Conservation (phyloP, 23 red algal species). For the Chondrus crispus region DNA sequence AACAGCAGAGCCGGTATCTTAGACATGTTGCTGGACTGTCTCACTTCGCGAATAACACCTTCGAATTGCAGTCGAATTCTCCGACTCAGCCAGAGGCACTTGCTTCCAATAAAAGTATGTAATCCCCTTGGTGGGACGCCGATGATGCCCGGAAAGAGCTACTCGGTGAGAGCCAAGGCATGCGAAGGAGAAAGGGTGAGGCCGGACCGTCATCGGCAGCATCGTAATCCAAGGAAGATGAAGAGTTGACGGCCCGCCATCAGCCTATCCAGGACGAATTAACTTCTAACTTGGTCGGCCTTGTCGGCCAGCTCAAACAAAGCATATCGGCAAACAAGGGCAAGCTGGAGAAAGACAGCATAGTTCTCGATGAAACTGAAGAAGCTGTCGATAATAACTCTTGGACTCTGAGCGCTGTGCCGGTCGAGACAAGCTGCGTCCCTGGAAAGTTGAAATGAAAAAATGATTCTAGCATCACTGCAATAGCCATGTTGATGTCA, state of each 20-base stretch:
- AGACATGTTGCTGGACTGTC: not conserved
- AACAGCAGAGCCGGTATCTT: slow-evolving; percentile 28
- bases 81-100: too few species aligned
- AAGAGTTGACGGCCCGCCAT: slow-evolving; percentile 51
- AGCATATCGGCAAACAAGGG: slow-evolving; percentile 49
- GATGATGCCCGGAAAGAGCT: slow-evolving; percentile 11
- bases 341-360: slow-evolving; percentile 52
- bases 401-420: too few species aligned
- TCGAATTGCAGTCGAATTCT: too few species aligned
- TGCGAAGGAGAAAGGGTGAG: slow-evolving; percentile 32
- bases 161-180: slow-evolving; percentile 1
- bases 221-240: slow-evolving; percentile 40
- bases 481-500: slow-evolving; percentile 88
- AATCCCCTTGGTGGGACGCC: too few species aligned
- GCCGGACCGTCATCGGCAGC: not conserved
- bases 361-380: slow-evolving; percentile 50
- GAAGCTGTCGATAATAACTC: slow-evolving; percentile 49
- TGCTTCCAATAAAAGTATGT: too few species aligned
- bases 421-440: too few species aligned
- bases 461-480: slow-evolving; percentile 94
- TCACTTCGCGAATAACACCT: too few species aligned
- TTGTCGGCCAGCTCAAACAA: slow-evolving; percentile 60
- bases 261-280: slow-evolving; percentile 65
- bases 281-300: slow-evolving; percentile 55
- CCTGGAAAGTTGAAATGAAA: too few species aligned